Evolutionary conservation across 106 monocot species (phyloP).

Genomic region (Apostasia shenzhenica): DNA sequence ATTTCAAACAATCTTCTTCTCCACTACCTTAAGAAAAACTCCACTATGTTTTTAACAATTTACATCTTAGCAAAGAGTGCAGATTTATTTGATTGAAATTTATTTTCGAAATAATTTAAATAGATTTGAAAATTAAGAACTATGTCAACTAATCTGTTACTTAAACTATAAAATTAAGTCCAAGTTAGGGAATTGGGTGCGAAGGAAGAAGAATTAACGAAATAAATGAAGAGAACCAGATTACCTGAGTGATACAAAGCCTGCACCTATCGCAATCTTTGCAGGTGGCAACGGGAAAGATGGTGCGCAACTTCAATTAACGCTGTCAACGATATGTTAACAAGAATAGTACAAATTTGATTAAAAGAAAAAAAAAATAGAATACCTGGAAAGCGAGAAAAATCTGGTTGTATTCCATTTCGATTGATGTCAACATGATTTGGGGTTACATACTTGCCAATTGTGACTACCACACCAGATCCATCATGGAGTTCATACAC

Average conservation of each 20-base stretch:
- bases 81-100: too few relatives aligned
- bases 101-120: too few relatives aligned
- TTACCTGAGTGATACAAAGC: background rate
- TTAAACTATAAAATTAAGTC: too few relatives aligned
- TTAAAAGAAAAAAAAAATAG: background rate
- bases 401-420: slow-evolving; percentile 90
- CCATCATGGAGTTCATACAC: slow-evolving; percentile 96
- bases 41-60: too few relatives aligned
- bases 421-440: slow-evolving; percentile 77
- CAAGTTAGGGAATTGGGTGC: too few relatives aligned
- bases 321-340: slow-evolving; percentile 25
- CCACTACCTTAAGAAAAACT: too few relatives aligned
- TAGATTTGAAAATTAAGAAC: too few relatives aligned
- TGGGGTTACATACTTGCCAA: slow-evolving; percentile 91
- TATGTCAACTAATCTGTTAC: too few relatives aligned
- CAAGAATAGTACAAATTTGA: background rate
- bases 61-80: too few relatives aligned
- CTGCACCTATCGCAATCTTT: slow-evolving; percentile 21
- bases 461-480: slow-evolving; percentile 91
- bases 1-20: too few relatives aligned
- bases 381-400: slow-evolving; percentile 64
- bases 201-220: too few relatives aligned
- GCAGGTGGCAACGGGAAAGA: slow-evolving; percentile 49
- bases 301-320: slow-evolving; percentile 44
- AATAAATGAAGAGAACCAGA: too few relatives aligned